Evolutionary conservation across 176 grass and related monocot genomes (phyloP), one percentile per base, ranked within the genome.

Genomic region (Cenchrus purpureus): DNA sequence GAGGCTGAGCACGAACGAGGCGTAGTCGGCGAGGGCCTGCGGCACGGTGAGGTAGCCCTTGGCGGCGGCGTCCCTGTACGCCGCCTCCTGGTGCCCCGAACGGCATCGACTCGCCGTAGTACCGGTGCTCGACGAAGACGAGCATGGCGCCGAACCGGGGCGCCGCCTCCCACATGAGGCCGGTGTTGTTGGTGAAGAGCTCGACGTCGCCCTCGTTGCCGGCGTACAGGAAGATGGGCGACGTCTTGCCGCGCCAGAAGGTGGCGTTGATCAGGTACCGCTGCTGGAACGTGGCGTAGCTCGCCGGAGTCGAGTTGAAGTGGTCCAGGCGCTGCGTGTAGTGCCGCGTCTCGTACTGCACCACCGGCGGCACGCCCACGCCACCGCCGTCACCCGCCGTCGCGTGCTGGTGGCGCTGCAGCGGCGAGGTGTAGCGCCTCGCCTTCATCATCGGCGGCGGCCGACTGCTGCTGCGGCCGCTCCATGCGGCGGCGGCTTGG

Each of bases 91-190:
- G 55, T 12, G 40, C 88, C 14, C 71, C 91, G 69, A 91, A 91
- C 29, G 89, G 92, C 64, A 91, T 58, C 12, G 92, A 87, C n/a
- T 68, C 13, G 10, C 92, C 92, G 60, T 94, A 94, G 80, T 94
- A 94, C 50, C 92, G 79, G 70, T 94, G 92, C 92, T 94, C 92
- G 19, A 94, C 64, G 92, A 94, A 94, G 48, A 94, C 81, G 55
- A 94, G 65, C 79, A 90, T 55, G 28, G 92, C 89, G 73, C 80
- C 28, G 81, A 94, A 85, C 6, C 52, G 20, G 3, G 89, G 92
- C 14, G 89, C 92, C 5, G 22, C 0, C 37, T 94, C 92, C 87
- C 85, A 94, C 89, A 94, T 87, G 82, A 90, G 76, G 0, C 92
- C 92, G 0, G 89, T 89, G 84, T 91, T 89, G 60, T 82, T 66